Percentiles rank a stretch among this genome's conserved stretches.
These are phyloP conservation scores for Xerocomus amazonicus DNA, from an alignment of 1,284 basidiomycete species.

Conservation along the genomic window DNA sequence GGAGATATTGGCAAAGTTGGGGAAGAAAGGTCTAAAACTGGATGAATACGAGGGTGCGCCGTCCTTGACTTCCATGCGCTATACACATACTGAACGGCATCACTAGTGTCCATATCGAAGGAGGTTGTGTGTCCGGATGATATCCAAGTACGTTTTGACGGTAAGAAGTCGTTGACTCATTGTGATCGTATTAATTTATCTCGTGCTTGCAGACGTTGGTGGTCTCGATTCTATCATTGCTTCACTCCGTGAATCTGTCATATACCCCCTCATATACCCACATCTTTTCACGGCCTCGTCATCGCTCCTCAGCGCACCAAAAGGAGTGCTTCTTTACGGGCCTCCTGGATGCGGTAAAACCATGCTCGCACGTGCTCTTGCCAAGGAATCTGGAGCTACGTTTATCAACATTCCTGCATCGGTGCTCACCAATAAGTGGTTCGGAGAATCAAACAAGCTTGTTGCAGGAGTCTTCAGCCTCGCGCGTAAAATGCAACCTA, in stretches of 20 bases:
- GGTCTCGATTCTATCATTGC: conserved; percentile 92
- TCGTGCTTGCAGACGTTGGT: conserved; percentile 71
- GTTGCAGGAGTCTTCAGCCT: conserved; percentile 91
- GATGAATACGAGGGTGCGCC: conserved; percentile 78
- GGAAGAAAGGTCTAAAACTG: conserved; percentile 65
- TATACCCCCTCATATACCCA: conserved; percentile 93
- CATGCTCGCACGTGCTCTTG: conserved; percentile 93
- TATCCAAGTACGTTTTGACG: conserved; percentile 69
- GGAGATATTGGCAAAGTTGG: conserved; percentile 70
- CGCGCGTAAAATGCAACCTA: conserved; percentile 79
- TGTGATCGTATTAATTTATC: conserved; percentile 2
- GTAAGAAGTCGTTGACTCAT: conserved; percentile 37
- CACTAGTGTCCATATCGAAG: conserved; percentile 70
- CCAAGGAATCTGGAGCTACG: conserved; percentile 94
- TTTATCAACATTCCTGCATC: conserved; percentile 91
- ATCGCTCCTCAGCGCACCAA: conserved; percentile 67
- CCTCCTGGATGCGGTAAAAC: conserved; percentile 95
- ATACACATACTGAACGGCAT: background rate
- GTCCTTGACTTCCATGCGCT: background rate
- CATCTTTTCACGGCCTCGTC: conserved; percentile 79
- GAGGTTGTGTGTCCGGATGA: conserved; percentile 87
- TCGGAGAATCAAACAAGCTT: conserved; percentile 97
- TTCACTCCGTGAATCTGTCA: conserved; percentile 91
- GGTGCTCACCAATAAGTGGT: conserved; percentile 90
- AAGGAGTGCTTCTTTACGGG: conserved; percentile 84